Evolutionary conservation across 352 stramenopile species (phyloP), one percentile per base, ranked within the genome.

Genomic region (Globisporangium abappressorium): DNA sequence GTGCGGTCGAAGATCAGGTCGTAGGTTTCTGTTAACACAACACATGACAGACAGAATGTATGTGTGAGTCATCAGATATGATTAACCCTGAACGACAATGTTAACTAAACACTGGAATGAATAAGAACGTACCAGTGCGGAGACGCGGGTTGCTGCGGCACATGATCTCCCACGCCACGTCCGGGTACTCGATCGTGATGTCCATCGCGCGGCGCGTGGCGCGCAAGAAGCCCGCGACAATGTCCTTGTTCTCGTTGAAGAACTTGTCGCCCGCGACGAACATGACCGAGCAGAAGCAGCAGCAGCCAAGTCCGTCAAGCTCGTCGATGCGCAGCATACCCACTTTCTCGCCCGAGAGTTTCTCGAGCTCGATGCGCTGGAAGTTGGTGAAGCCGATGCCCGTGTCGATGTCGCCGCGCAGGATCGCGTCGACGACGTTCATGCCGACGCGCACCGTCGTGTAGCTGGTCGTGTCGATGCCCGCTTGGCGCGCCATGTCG

Each of bases 211-310:
- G 77, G 30, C 77, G 74, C 20, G 77, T 84, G 14, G 77, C 77
- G 46, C 77, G 77, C 53, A 84, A 43, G 54, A 84, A 84, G 26
- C 73, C 77, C 38, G 74, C 77, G 33, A 81, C 71, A 24, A 73
- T 49, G 26, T 84, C 74, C 62, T 81, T 77, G 74, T 84, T 81
- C 65, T 79, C 72, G 33, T 71, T 74, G 64, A 80, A 84, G 75
- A 74, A 84, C 63, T 71, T 70, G 74, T 84, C 74, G 57, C 72
- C 79, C 24, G 77, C 74, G 18, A 84, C 77, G 43, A 84, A 84
- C 77, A 84, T 84, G 63, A 84, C 77, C 58, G 77, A 84, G 74
- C 77, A 84, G 64, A 84, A 84, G 72, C 77, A 84, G 64, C 77
- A 84, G 74, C 77, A 84, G 53, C 77, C 77, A 9, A 84, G 65